phyloP scores from a whole-genome alignment of 2,329 filamentous ascomycete genomes.

The Xylaria sp. region DNA sequence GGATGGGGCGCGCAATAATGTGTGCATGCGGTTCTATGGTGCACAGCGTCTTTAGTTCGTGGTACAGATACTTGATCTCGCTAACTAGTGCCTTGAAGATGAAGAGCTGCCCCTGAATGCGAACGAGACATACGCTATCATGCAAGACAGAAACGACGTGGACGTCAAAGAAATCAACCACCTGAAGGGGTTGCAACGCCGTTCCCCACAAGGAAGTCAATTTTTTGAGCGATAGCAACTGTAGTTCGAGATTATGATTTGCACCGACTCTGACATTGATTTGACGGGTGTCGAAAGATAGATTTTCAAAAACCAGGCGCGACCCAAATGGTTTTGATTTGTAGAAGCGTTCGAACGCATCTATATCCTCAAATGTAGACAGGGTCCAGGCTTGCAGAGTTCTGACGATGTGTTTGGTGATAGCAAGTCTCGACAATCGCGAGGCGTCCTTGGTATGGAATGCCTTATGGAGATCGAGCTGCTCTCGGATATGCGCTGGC shows the following conservation, averaged over 20 bases:
- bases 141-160: slow-evolving; percentile 65
- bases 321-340: slow-evolving; percentile 66
- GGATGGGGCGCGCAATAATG: slow-evolving; percentile 62
- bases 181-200: slow-evolving; percentile 55
- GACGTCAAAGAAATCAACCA: slow-evolving; percentile 63
- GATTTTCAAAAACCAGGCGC: slow-evolving; percentile 64
- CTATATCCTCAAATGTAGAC: slow-evolving; percentile 48
- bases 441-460: slow-evolving; percentile 66
- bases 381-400: slow-evolving; percentile 64
- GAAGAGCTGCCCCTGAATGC: slow-evolving; percentile 55
- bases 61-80: slow-evolving; percentile 69
- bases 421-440: slow-evolving; percentile 61
- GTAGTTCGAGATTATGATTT: slow-evolving; percentile 65
- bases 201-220: slow-evolving; percentile 59
- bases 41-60: slow-evolving; percentile 68
- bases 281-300: slow-evolving; percentile 60
- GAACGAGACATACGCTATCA: slow-evolving; percentile 68
- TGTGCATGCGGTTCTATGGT: slow-evolving; percentile 63
- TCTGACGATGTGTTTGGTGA: slow-evolving; percentile 65
- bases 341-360: slow-evolving; percentile 54
- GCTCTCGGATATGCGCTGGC: slow-evolving; percentile 55
- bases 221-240: slow-evolving; percentile 58
- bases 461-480: slow-evolving; percentile 62
- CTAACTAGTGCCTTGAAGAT: slow-evolving; percentile 70
- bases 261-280: slow-evolving; percentile 60